Base-by-base conservation (phyloP, 495 filamentous ascomycete species). In the Venustampulla echinocandica region DNA sequence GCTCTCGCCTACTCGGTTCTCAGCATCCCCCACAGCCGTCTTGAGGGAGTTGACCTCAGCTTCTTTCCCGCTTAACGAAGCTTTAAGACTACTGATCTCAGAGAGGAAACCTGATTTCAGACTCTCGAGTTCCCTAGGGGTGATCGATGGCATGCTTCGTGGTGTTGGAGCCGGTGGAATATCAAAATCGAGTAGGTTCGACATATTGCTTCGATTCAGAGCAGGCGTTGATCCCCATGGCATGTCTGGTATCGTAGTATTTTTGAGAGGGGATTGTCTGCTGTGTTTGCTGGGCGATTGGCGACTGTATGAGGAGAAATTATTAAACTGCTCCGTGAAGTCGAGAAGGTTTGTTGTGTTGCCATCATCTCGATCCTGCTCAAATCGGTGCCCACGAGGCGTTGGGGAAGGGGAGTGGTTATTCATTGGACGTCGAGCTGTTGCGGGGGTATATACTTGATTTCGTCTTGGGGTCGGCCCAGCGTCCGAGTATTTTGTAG, bases 131-230 rank as follows among this genome's bases (percentile, higher is more conserved):
- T 98, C 92, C 21, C 92, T 82, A 0, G 89, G 84, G 2, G 93
- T 95, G 51, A 97, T 81, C 11, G 81, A 84, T 1, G 92, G 92
- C 33, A 97, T 79, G 33, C 85, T 93, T 45, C 90, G 83, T 14
- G 92, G 92, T 1, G 92, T 97, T 2, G 89, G 88, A 10, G 81
- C 75, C 2, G 87, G 85, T 9, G 88, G 87, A 13, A 96, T 82
- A 52, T 96, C 90, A 59, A 96, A 95, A 61, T 98, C 92, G 28
- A 98, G 76, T 7, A 97, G 74, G 52, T 83, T 83, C 24, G 69
- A 63, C 39, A 61, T 61, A 3, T 39, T 52, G 27, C 50, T 42
- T 33, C 56, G 32, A 46, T 58, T 58, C 14, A 44, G 9, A 10
- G 52, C 42, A 2, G 55, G 55, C 11, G 54, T 57, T 10, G 39